Base-by-base conservation (phyloP, 2,329 filamentous ascomycete species). In the Epichloe elymi region DNA sequence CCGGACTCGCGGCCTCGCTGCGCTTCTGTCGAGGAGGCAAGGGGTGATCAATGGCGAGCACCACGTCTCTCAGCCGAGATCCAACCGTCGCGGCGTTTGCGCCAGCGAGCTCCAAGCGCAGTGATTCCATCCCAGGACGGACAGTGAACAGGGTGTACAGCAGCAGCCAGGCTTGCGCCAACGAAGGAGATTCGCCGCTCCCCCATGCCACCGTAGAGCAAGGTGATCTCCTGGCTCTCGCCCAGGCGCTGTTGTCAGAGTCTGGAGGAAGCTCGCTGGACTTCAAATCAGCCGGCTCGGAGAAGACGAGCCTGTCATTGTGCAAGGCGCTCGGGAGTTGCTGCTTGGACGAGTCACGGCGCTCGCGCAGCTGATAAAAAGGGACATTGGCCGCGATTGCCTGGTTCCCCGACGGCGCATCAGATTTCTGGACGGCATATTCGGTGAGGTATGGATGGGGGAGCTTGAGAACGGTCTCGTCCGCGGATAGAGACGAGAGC, bases 201-300 rank as follows among this genome's bases (percentile, higher is more conserved):
- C 68, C 66, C 75, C 75, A 79, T 48, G 61, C 58, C 45, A 74
- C 59, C 5, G 63, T 63, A 41, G 73, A 70, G 49, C 68, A 67
- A 3, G 76, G 75, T 4, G 74, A 74, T 52, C 76, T 72, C 37
- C 75, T 67, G n/a, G 75, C 72, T n/a, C 76, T 68, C 5, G 71
- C 76, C 76, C 76, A 79, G 46, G 74, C 65, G 44, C 73, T 75
- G 63, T 79, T 79, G 64, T 78, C 75, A 52, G 74, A 75, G 43
- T 67, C 65, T 38, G 71, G 60, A 4, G 73, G 73, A 15, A 73
- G 65, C 57, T 75, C 71, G 60, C 69, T 73, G 12, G 72, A 74
- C 58, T 74, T 74, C 50, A 74, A 70, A 55, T 70, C 65, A 37
- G 66, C 58, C 37, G 71, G 73, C 53, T 74, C 69, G 26, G 70